A percentile compares a stretch with the other conserved stretches of the same genome.
Conservation (phyloP, 2,329 filamentous ascomycete species). For the Scolecobasidium constrictum region DNA sequence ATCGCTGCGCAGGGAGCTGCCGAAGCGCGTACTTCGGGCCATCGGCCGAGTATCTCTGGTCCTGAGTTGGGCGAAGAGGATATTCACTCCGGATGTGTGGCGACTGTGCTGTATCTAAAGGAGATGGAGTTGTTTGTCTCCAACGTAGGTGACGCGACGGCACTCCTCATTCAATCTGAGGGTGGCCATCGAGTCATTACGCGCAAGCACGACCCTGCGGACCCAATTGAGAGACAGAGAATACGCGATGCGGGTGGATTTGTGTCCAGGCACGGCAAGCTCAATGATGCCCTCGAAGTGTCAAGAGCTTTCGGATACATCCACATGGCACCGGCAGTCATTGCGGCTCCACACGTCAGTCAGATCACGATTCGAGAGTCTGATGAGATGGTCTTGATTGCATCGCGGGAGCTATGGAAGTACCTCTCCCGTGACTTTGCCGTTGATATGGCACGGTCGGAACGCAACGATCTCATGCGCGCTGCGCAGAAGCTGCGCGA, state of each 20-base stretch:
- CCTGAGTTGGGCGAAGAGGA: constrained; percentile 82
- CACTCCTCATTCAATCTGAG: constrained; percentile 87
- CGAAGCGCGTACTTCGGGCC: constrained; percentile 26
- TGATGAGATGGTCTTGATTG: constrained; percentile 87
- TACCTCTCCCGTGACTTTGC: constrained; percentile 82
- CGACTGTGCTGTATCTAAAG: constrained; percentile 82
- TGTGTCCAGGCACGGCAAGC: constrained; percentile 85
- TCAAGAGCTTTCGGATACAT: constrained; percentile 94
- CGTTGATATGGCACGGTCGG: constrained; percentile 80
- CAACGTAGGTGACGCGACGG: constrained; percentile 91
- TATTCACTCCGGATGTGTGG: constrained; percentile 78
- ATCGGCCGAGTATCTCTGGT: constrained; percentile 60
- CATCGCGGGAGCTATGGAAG: constrained; percentile 90
- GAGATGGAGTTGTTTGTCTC: constrained; percentile 86
- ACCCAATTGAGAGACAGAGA: constrained; percentile 69
- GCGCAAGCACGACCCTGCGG: constrained; percentile 85
- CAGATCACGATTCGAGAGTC: constrained; percentile 72
- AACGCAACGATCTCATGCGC: constrained; percentile 83
- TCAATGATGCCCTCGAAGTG: constrained; percentile 85
- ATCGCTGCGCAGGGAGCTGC: constrained; percentile 26
- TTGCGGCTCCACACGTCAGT: constrained; percentile 76
- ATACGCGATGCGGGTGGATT: constrained; percentile 93
- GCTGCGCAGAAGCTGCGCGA: constrained; percentile 91
- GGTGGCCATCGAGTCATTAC: constrained; percentile 76
- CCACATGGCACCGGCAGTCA: constrained; percentile 82